phyloP scores from a whole-genome alignment of 1,139 yeast genomes.

The Blastobotrys proliferans region DNA sequence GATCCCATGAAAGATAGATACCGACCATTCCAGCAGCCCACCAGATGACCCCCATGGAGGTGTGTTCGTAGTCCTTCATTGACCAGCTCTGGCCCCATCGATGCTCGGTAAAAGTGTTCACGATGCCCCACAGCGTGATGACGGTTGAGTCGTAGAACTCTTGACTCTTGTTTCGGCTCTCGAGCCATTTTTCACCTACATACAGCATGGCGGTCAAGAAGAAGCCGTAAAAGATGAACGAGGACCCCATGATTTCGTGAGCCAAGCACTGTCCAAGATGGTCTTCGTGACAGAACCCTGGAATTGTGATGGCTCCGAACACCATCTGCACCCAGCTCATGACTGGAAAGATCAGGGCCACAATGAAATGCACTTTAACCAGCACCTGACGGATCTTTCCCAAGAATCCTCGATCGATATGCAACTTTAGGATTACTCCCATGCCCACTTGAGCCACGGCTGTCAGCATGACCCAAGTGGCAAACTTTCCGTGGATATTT shows the following conservation, averaged over 20 bases:
- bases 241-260: conserved; percentile 94
- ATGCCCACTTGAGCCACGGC: conserved; percentile 31
- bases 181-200: conserved; percentile 40
- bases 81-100: conserved; percentile 93
- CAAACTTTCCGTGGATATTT: conserved; percentile 35
- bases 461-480: conserved; percentile 29
- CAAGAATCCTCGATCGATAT: conserved; percentile 34
- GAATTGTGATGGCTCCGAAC: conserved; percentile 75
- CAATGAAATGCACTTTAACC: conserved; percentile 34
- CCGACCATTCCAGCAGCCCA: conserved; percentile 93
- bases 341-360: conserved; percentile 39
- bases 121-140: conserved; percentile 86
- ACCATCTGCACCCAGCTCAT: conserved; percentile 63
- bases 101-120: conserved; percentile 93
- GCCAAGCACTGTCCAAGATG: conserved; percentile 93
- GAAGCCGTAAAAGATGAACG: conserved; percentile 77
- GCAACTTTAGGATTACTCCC: conserved; percentile 36
- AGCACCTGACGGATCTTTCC: conserved; percentile 32
- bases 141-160: conserved; percentile 79
- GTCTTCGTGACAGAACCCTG: conserved; percentile 74
- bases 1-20: conserved; percentile 61
- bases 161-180: conserved; percentile 54
- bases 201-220: conserved; percentile 60
- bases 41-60: conserved; percentile 95
- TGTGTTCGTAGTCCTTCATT: conserved; percentile 83